Evolutionary conservation across 257 asterid genomes (phyloP).

Genomic region (Solanum sitiens): DNA sequence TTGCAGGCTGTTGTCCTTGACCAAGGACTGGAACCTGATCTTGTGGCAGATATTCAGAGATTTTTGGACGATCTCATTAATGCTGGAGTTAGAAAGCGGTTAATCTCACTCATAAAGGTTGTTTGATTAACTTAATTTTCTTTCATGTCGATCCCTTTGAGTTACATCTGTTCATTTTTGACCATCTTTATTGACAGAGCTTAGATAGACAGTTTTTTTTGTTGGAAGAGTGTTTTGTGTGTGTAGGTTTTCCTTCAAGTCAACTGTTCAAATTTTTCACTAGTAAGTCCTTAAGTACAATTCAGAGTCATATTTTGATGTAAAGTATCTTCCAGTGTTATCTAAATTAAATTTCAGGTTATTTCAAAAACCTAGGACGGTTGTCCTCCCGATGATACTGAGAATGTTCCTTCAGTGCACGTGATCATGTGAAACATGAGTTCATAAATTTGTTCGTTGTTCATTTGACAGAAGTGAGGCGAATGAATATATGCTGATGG

Average conservation of each 20-base stretch:
- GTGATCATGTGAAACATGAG: neutral
- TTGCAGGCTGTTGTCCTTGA: slow-evolving; percentile 92
- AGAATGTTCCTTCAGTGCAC: neutral
- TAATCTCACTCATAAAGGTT: slow-evolving; percentile 75
- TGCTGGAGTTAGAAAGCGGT: slow-evolving; percentile 67
- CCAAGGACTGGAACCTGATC: slow-evolving; percentile 71
- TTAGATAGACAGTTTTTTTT: neutral
- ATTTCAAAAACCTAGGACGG: neutral
- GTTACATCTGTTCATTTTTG: neutral
- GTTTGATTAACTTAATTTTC: neutral
- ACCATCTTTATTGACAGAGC: neutral
- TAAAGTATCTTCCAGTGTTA: neutral
- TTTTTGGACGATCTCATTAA: slow-evolving; percentile 60
- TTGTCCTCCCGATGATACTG: neutral
- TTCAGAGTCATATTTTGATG: neutral
- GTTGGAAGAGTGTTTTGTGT: neutral
- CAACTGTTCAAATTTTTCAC: neutral
- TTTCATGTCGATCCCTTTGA: neutral
- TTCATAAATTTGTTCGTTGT: neutral
- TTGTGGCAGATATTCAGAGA: slow-evolving; percentile 65
- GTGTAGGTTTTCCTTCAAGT: neutral
- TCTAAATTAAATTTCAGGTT: neutral
- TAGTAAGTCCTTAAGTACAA: neutral
- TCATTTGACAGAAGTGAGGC: neutral
- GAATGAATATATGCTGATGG: neutral